Evolutionary conservation across 306 rosid genomes (phyloP).

Genomic region (Casuarina equisetifolia): DNA sequence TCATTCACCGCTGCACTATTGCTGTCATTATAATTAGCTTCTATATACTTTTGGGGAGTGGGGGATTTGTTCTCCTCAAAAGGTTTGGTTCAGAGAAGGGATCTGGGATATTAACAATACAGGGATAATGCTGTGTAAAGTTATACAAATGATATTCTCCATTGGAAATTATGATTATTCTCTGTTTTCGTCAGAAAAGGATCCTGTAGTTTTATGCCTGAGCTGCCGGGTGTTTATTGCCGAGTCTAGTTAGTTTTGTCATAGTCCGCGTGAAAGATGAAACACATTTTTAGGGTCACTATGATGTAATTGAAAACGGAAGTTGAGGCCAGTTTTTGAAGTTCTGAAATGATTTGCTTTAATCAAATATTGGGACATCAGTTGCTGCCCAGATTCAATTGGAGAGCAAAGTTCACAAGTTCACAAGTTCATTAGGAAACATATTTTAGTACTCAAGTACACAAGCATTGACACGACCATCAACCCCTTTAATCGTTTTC

Average conservation of each 20-base stretch:
- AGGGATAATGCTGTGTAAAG: conserved; percentile 12
- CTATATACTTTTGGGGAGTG: too few species aligned
- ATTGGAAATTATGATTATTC: background rate
- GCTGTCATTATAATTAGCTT: too few species aligned
- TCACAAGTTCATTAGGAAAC: background rate
- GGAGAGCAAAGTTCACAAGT: background rate
- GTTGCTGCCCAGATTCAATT: background rate
- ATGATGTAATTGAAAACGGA: background rate
- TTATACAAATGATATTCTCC: background rate
- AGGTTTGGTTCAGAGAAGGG: conserved; percentile 7
- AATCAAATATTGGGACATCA: background rate
- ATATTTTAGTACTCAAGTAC: background rate
- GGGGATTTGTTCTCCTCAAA: too few species aligned
- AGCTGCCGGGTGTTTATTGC: background rate
- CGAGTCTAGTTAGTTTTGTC: background rate
- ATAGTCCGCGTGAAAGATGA: background rate
- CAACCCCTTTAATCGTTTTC: background rate
- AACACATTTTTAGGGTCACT: background rate
- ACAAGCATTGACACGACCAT: background rate
- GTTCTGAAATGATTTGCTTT: background rate
- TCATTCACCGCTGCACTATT: background rate
- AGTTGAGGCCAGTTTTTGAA: background rate
- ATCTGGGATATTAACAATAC: conserved; percentile 1
- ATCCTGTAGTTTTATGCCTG: background rate
- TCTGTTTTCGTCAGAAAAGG: background rate